A percentile compares a stretch with the other conserved stretches of the same genome.
Evolutionary conservation across 1,139 yeast genomes (phyloP).

Genomic region (Yamadazyma jaroonii): DNA sequence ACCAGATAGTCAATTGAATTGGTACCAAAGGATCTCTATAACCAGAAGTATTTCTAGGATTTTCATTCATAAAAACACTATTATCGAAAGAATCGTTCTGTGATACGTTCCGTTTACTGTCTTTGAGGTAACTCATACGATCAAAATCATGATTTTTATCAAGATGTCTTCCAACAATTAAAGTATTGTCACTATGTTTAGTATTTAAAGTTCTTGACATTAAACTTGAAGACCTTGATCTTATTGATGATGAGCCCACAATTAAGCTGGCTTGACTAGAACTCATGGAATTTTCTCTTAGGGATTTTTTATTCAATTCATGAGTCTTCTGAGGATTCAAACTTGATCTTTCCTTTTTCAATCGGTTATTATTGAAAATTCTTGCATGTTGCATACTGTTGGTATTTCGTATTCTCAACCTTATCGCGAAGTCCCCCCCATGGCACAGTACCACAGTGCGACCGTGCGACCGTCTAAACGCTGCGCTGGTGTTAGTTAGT

Average conservation of each 20-base stretch:
- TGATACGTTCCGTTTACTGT: slow-evolving; percentile 7
- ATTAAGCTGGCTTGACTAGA: slow-evolving; percentile 22
- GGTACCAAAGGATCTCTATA: slow-evolving; percentile 20
- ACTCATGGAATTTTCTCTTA: slow-evolving; percentile 15
- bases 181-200: slow-evolving; percentile 14
- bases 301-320: neutral
- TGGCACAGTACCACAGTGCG: no score
- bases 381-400: slow-evolving; percentile 29
- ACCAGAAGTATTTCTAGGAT: neutral
- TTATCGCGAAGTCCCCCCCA: neutral
- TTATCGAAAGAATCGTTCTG: slow-evolving; percentile 12
- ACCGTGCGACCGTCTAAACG: no score
- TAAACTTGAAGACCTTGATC: slow-evolving; percentile 15
- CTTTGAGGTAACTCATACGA: slow-evolving; percentile 7
- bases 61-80: neutral
- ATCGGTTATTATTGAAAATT: slow-evolving; percentile 15
- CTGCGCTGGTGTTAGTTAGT: no score
- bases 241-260: slow-evolving; percentile 14
- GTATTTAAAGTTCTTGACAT: slow-evolving; percentile 10
- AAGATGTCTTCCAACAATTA: slow-evolving; percentile 14
- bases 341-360: slow-evolving; percentile 2
- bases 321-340: slow-evolving; percentile 2
- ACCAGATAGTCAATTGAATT: slow-evolving; percentile 57
- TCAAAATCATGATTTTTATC: slow-evolving; percentile 10
- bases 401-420: slow-evolving; percentile 2